Evolutionary conservation across 1,284 basidiomycete genomes (phyloP).

Genomic region (Cutaneotrichosporon sp.): DNA sequence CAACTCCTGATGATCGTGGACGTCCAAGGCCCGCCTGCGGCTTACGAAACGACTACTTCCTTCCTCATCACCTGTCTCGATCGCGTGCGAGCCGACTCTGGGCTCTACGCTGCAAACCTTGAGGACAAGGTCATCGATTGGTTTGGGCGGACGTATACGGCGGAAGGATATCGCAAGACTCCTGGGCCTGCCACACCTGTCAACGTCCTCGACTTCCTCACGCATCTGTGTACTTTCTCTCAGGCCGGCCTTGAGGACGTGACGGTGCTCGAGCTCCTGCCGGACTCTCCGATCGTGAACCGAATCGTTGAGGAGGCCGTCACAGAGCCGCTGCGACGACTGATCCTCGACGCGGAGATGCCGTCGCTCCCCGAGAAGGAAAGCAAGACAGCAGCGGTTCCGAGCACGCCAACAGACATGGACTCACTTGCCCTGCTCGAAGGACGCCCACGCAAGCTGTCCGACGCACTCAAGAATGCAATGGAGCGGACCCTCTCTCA

Average conservation of each 20-base stretch:
- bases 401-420: slow-evolving; percentile 37
- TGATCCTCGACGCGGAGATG: slow-evolving; percentile 64
- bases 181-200: slow-evolving; percentile 56
- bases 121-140: slow-evolving; percentile 80
- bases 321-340: slow-evolving; percentile 65
- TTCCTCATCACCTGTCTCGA: slow-evolving; percentile 69
- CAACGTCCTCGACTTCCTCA: slow-evolving; percentile 66
- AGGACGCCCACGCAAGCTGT: slow-evolving; percentile 65
- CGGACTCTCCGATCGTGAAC: slow-evolving; percentile 65
- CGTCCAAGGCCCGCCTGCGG: slow-evolving; percentile 78
- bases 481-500: slow-evolving; percentile 59
- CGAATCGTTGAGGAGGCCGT: slow-evolving; percentile 62
- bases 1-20: slow-evolving; percentile 73
- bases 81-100: slow-evolving; percentile 71
- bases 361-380: slow-evolving; percentile 44
- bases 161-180: slow-evolving; percentile 57
- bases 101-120: slow-evolving; percentile 73
- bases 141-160: slow-evolving; percentile 59
- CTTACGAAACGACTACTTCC: slow-evolving; percentile 79
- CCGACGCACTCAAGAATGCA: slow-evolving; percentile 62
- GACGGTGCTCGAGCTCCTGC: slow-evolving; percentile 54
- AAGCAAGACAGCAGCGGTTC: background rate
- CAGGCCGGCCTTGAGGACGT: slow-evolving; percentile 16
- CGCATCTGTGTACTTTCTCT: slow-evolving; percentile 61
- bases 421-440: slow-evolving; percentile 34